Conservation (phyloP, 768 basidiomycete genomes). For the Phanerochaete carnosa region DNA sequence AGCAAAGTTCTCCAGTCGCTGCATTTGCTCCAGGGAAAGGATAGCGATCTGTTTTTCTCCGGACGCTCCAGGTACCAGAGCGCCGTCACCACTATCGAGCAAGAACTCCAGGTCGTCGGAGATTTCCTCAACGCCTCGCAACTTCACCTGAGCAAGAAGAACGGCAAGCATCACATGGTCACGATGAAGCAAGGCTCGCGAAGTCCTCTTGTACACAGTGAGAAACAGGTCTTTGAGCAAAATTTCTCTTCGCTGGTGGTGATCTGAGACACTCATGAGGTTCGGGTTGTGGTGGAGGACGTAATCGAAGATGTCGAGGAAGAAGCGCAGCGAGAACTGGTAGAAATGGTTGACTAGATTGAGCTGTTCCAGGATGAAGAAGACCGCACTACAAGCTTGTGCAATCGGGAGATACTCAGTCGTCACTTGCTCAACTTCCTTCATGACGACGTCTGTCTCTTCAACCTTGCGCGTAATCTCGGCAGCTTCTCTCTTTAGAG, state of each 20-base stretch:
- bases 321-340: conserved; percentile 96
- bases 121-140: conserved; percentile 77
- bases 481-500: conserved; percentile 92
- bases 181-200: conserved; percentile 82
- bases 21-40: conserved; percentile 64
- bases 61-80: conserved; percentile 35
- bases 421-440: conserved; percentile 94
- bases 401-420: conserved; percentile 92
- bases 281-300: conserved; percentile 91
- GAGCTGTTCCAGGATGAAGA: conserved; percentile 95
- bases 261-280: conserved; percentile 73
- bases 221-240: conserved; percentile 88
- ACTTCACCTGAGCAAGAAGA: conserved; percentile 84
- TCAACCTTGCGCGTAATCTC: conserved; percentile 95
- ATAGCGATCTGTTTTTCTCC: conserved; percentile 40
- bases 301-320: conserved; percentile 98
- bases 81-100: conserved; percentile 81
- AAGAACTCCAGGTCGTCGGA: conserved; percentile 86
- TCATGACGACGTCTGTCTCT: conserved; percentile 95
- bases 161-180: conserved; percentile 92
- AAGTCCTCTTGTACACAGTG: conserved; percentile 83
- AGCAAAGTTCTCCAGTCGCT: conserved; percentile 67
- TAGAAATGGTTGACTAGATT: conserved; percentile 96
- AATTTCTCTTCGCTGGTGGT: conserved; percentile 70
- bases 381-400: conserved; percentile 93